These are phyloP conservation scores for Monotropa hypopitys DNA, from an alignment of 179 eudicot genomes.

Conservation along the genomic window DNA sequence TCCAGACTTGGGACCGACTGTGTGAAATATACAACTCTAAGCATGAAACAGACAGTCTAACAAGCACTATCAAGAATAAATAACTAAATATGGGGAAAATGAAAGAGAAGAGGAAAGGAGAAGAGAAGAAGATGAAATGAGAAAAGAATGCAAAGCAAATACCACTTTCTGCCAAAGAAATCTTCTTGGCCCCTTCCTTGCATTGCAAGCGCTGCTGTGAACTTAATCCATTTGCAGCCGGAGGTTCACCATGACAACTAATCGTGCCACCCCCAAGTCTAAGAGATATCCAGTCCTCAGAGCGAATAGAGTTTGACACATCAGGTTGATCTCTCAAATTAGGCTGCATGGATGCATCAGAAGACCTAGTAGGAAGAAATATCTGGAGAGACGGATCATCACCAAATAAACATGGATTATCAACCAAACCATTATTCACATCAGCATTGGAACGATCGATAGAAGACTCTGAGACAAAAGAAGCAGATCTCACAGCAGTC, in stretches of 20 bases:
- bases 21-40: too few relatives aligned
- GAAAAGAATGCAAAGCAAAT: constrained; percentile 9
- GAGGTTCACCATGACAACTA: constrained; percentile 25
- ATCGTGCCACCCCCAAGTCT: constrained; percentile 63
- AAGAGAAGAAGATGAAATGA: not conserved
- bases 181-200: constrained; percentile 36
- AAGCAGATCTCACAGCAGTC: constrained; percentile 33
- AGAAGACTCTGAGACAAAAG: constrained; percentile 34
- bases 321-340: constrained; percentile 45
- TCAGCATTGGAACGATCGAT: constrained; percentile 31
- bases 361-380: constrained; percentile 84
- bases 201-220: constrained; percentile 28
- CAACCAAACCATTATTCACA: constrained; percentile 60
- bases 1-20: too few relatives aligned
- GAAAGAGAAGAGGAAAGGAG: not conserved
- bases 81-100: not conserved
- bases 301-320: constrained; percentile 32
- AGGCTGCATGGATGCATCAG: constrained; percentile 37
- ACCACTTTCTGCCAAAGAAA: constrained; percentile 54
- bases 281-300: constrained; percentile 90
- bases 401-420: constrained; percentile 65
- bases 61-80: not conserved
- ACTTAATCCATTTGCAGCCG: constrained; percentile 26
- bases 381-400: constrained; percentile 88
- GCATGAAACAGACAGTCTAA: too few relatives aligned